These are phyloP conservation scores for Nyctanthes arbortristis DNA, from an alignment of 257 asterid genomes.

Conservation along the genomic window DNA sequence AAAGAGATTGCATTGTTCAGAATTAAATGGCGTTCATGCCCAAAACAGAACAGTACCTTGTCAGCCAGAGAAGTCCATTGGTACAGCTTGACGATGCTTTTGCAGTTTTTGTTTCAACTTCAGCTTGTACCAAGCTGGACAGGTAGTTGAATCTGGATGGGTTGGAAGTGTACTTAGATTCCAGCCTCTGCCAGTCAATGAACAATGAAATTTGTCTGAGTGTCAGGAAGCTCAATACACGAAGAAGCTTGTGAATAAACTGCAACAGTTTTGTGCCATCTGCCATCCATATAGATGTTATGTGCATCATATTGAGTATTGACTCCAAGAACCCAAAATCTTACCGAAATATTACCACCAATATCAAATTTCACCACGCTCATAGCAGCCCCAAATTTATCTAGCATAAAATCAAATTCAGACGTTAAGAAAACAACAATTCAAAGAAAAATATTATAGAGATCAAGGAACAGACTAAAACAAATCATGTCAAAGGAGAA, in stretches of 20 bases:
- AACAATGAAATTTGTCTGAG: not conserved
- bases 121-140: conserved; percentile 80
- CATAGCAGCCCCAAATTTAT: conserved; percentile 87
- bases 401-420: conserved; percentile 34
- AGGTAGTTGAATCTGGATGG: conserved; percentile 72
- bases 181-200: conserved; percentile 63
- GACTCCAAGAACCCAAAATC: conserved; percentile 18
- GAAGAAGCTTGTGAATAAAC: not conserved
- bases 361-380: conserved; percentile 74
- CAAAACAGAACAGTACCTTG: conserved; percentile 51
- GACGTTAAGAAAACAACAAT: not conserved
- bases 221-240: not conserved
- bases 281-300: not conserved
- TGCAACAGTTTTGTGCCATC: not conserved
- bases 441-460: not conserved
- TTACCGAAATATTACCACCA: conserved; percentile 71
- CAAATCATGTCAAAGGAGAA: not conserved
- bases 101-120: conserved; percentile 74
- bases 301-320: not conserved
- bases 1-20: not conserved
- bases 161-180: conserved; percentile 61
- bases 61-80: conserved; percentile 85
- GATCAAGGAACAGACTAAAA: not conserved
- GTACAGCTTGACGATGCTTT: conserved; percentile 83
- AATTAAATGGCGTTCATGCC: not conserved